Conservation (phyloP, 441 rosid genomes). For the Pelargonium myrrhifolium region DNA sequence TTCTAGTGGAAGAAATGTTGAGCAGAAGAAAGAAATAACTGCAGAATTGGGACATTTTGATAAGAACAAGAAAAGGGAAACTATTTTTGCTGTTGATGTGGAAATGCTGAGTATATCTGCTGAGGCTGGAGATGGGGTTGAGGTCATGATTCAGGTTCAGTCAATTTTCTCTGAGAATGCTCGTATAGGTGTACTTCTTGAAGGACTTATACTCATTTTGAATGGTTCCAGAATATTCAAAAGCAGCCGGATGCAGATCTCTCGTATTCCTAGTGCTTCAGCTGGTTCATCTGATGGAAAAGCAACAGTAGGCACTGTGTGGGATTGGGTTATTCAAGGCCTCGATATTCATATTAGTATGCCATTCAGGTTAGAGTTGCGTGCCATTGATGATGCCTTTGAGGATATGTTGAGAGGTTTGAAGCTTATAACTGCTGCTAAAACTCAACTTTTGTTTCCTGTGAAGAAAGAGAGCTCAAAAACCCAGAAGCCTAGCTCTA, state of each 20-base stretch:
- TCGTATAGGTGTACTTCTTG: slow-evolving; percentile 91
- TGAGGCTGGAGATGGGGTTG: slow-evolving; percentile 95
- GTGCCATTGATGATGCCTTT: slow-evolving; percentile 93
- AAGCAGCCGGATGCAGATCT: slow-evolving; percentile 95
- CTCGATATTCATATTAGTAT: slow-evolving; percentile 82
- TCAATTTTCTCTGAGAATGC: slow-evolving; percentile 99
- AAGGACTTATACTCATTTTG: slow-evolving; percentile 72
- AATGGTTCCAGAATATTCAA: slow-evolving; percentile 71
- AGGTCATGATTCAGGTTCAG: slow-evolving; percentile 66
- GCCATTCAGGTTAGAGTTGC: slow-evolving; percentile 91
- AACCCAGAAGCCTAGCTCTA: slow-evolving; percentile 63
- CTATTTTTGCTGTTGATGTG: slow-evolving; percentile 94
- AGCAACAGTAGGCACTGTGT: slow-evolving; percentile 32
- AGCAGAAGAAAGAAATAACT: slow-evolving; percentile 39
- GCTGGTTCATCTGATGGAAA: slow-evolving; percentile 46
- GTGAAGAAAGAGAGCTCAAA: slow-evolving; percentile 60
- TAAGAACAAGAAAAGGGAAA: slow-evolving; percentile 71
- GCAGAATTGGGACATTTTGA: slow-evolving; percentile 40
- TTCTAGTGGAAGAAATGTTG: slow-evolving; percentile 36
- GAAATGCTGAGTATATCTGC: slow-evolving; percentile 78
- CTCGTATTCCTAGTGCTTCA: slow-evolving; percentile 72
- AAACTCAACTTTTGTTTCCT: slow-evolving; percentile 48
- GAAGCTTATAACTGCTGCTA: slow-evolving; percentile 72
- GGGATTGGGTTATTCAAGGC: slow-evolving; percentile 99
- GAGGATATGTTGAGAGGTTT: slow-evolving; percentile 94